A percentile compares a stretch with the other conserved stretches of the same genome.
phyloP scores from a whole-genome alignment of 2,329 filamentous ascomycete genomes.

The Exophiala viscosa region DNA sequence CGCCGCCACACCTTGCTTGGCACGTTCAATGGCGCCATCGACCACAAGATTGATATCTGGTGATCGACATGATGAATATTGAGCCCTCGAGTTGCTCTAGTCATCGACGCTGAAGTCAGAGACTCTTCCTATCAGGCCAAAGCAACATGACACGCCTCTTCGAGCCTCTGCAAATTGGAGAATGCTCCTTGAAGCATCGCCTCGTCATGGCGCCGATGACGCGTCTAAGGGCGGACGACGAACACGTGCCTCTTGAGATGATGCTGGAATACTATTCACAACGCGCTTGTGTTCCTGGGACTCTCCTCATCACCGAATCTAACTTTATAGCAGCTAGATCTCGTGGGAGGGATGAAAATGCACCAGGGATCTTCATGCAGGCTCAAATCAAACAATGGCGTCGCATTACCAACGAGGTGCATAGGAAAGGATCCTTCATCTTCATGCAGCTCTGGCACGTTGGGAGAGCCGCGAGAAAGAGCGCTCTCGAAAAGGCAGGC shows the following conservation, averaged over 20 bases:
- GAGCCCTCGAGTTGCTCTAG: too few species aligned
- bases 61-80: too few species aligned
- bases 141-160: constrained; percentile 2
- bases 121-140: too few species aligned
- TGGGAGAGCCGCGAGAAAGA: constrained; percentile 44
- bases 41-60: too few species aligned
- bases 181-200: constrained; percentile 37
- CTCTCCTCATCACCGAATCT: constrained; percentile 37
- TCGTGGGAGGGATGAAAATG: constrained; percentile 6
- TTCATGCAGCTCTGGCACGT: constrained; percentile 41
- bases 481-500: constrained; percentile 12
- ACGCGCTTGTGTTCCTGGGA: constrained; percentile 35
- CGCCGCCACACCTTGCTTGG: too few species aligned
- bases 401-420: constrained; percentile 49
- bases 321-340: constrained; percentile 2
- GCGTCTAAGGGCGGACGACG: constrained; percentile 49
- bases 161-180: constrained; percentile 3
- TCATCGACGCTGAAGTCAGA: too few species aligned
- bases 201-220: constrained; percentile 53
- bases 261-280: constrained; percentile 40
- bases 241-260: constrained; percentile 40
- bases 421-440: constrained; percentile 49
- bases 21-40: too few species aligned
- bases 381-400: constrained; percentile 50
- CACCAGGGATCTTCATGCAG: constrained; percentile 12